Evolutionary conservation across 2,329 filamentous ascomycete genomes (phyloP), one percentile per base, ranked within the genome.

Genomic region (Pseudogymnoascus sp.): DNA sequence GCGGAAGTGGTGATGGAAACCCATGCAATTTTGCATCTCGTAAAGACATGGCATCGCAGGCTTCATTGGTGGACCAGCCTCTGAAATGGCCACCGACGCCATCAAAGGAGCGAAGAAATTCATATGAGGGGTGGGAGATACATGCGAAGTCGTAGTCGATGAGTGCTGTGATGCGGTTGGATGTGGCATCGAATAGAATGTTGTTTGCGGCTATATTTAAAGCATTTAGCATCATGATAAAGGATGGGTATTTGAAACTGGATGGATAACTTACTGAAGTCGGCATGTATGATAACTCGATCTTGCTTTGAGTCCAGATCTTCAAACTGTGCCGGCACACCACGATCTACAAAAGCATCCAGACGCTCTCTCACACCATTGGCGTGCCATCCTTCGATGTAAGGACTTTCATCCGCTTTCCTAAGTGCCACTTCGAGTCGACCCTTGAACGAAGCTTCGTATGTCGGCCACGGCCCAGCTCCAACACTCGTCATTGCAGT

Each of bases 401-500:
- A 68, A 14, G 69, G 65, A 61, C 31, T 31, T 6, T 14, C 23
- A 6, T 54, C 72, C 73, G 25, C 57, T 66, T 63, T 74, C 70
- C 45, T 70, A 70, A 75, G 69, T n/a, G 68, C 69, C 11, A 67
- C 65, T 64, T 70, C 48, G 34, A 75, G 48, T n/a, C 71, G 63
- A 28, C 68, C 67, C 62, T 63, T 68, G 63, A 72, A 75, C 37
- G 69, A 72, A 16, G 65, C 65, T 65, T 74, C 69, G 62, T 69
- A 72, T 37, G 69, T 70, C 21, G 54, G 54, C 72, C 73, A 75
- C 13, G 74, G 73, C 14, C 73, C 74, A 37, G 65, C 69, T 16
- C 71, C 71, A 37, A 74, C 71, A 34, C 65, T 73, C 14, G 72
- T 68, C 72, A 76, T 74, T 3, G 71, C 63, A 3, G 73, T 65